Percentiles rank a stretch among this genome's conserved stretches.
Conservation (phyloP, 2,329 filamentous ascomycete genomes). For the Ophiostoma triangulosporum region DNA sequence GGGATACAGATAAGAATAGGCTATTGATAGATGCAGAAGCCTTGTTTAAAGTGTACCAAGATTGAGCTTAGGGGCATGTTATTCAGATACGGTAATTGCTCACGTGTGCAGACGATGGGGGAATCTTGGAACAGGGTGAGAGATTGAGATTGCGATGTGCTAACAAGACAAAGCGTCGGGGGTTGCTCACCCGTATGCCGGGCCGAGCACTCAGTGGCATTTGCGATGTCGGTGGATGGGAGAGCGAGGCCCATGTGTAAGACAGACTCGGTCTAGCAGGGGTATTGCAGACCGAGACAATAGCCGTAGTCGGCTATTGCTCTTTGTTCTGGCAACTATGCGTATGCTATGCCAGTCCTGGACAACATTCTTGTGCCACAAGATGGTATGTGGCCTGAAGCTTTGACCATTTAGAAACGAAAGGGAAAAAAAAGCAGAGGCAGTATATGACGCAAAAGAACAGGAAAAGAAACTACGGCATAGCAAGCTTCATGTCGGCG, state of each 20-base stretch:
- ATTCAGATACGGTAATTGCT: not conserved
- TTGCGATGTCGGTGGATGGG: constrained; percentile 1
- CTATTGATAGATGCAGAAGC: not conserved
- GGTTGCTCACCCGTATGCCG: not conserved
- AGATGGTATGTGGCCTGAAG: too few relatives aligned
- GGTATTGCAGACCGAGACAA: not conserved
- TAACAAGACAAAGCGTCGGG: not conserved
- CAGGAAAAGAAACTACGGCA: too few relatives aligned
- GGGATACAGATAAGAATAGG: not conserved
- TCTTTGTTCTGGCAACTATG: too few relatives aligned
- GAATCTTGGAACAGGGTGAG: not conserved
- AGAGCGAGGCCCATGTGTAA: not conserved
- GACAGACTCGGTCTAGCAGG: not conserved
- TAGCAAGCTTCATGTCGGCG: too few relatives aligned
- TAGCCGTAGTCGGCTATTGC: not conserved
- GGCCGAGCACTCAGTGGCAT: not conserved
- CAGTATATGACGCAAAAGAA: too few relatives aligned
- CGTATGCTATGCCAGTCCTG: too few relatives aligned
- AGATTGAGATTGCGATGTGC: not conserved
- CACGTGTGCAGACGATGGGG: not conserved
- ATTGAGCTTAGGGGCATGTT: too few relatives aligned
- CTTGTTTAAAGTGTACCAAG: not conserved
- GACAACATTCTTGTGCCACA: too few relatives aligned
- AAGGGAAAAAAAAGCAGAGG: too few relatives aligned
- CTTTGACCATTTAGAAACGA: too few relatives aligned